Base-by-base conservation (phyloP, 208 protist genomes). In the Wallacemonas sp. region DNA sequence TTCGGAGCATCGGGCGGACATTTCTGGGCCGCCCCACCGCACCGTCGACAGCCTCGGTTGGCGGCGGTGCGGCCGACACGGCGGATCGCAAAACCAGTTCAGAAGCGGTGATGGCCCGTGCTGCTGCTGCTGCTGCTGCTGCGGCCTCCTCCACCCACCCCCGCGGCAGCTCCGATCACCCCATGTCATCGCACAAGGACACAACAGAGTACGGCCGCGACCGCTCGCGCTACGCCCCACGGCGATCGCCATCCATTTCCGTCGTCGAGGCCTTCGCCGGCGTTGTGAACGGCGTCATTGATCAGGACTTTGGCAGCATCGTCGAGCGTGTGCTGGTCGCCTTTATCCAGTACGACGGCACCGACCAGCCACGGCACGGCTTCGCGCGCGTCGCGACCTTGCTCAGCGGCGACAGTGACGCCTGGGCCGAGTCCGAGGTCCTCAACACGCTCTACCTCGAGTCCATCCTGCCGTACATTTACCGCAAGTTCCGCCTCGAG, bases 341-440 rank as follows among this genome's bases (percentile, higher is more conserved):
- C 1, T 84, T 84, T 34, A 70, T 84, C 67, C 70, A 84, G 78
- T 84, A 84, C 78, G 62, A 76, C 60, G 72, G 72, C 30, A 73
- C 61, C 0, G 54, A 60, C 1, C 65, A 47, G 26, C 74, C 78
- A 1, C 33, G 68, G n/a, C 23, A 47, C 30, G 52, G 65, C n/a
- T 77, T 70, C 65, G 49, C 54, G n/a, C 44, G 39, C 14, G 23
- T 19, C 9, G 5, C 32, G 46, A 44, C 38, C 24, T 36, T 57
- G 48, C 57, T n/a, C 29, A 2, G 43, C n/a, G 58, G 36, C 1
- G 19, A 68, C 16, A 65, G 61, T 32, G 48, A 63, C 11, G 54
- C 61, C 21, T 76, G 69, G 77, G 54, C 49, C 6, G 74, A 71
- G 57, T 57, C 62, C 4, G 77, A 68, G n/a, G 39, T 46, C 5